A percentile compares a stretch with the other conserved stretches of the same genome.
phyloP scores from a whole-genome alignment of 2,329 filamentous ascomycete genomes.

The Westerdykella aurantiaca region DNA sequence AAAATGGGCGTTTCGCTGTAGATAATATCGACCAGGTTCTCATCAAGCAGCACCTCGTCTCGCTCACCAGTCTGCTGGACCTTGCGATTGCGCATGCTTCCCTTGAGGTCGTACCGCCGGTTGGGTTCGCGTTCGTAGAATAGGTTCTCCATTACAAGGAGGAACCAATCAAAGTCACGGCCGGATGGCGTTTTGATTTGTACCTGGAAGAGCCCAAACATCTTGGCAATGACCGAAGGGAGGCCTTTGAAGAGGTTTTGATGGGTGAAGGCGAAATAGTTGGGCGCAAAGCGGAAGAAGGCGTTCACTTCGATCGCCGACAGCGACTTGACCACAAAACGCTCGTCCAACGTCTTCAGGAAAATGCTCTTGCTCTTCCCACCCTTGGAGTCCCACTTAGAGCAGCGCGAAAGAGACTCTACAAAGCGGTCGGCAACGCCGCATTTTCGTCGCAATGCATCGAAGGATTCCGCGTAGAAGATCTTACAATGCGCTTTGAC shows the following conservation, averaged over 20 bases:
- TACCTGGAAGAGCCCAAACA: slow-evolving; percentile 97
- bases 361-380: slow-evolving; percentile 98
- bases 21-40: slow-evolving; percentile 99
- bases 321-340: slow-evolving; percentile 86
- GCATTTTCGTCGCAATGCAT: slow-evolving; percentile 86
- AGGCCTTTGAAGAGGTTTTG: slow-evolving; percentile 89
- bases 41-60: slow-evolving; percentile 92
- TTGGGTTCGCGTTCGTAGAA: slow-evolving; percentile 93
- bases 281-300: slow-evolving; percentile 90
- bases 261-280: slow-evolving; percentile 96
- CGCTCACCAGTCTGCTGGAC: slow-evolving; percentile 93
- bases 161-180: slow-evolving; percentile 88
- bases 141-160: slow-evolving; percentile 94
- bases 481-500: slow-evolving; percentile 97
- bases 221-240: slow-evolving; percentile 95
- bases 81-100: slow-evolving; percentile 97
- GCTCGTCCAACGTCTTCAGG: slow-evolving; percentile 90
- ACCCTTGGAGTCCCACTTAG: slow-evolving; percentile 97
- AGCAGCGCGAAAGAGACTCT: slow-evolving; percentile 87
- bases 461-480: slow-evolving; percentile 97
- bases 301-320: slow-evolving; percentile 88
- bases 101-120: slow-evolving; percentile 81
- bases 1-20: slow-evolving; percentile 89
- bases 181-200: slow-evolving; percentile 96
- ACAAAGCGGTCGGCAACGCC: slow-evolving; percentile 90